Evolutionary conservation across 257 asterid genomes (phyloP).

Genomic region (Gardenia jasminoides): DNA sequence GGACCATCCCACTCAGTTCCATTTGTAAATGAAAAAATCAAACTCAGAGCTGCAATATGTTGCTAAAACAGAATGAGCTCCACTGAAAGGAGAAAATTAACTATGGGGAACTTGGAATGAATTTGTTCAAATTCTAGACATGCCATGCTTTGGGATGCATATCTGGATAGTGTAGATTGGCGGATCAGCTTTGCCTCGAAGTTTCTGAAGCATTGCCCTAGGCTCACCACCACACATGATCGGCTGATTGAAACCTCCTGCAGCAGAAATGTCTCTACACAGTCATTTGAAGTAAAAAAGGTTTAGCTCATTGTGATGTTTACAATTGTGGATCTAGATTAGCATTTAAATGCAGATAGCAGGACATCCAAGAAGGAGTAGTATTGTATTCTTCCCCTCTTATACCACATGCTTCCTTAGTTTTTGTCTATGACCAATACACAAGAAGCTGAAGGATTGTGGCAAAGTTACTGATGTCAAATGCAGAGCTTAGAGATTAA

Average conservation of each 20-base stretch:
- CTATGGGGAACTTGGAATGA: not conserved
- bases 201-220: constrained; percentile 69
- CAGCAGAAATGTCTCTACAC: not conserved
- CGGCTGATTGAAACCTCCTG: constrained; percentile 95
- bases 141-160: constrained; percentile 84
- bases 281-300: not conserved
- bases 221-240: constrained; percentile 97
- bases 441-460: not conserved
- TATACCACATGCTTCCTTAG: not conserved
- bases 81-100: not conserved
- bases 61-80: not conserved
- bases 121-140: not conserved
- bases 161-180: constrained; percentile 82
- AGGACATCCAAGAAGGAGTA: not conserved
- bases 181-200: constrained; percentile 77
- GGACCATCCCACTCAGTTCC: constrained; percentile 92
- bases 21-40: constrained; percentile 87
- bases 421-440: not conserved
- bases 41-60: constrained; percentile 61
- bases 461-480: not conserved
- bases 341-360: not conserved
- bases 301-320: not conserved
- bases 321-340: not conserved
- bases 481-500: not conserved
- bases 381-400: not conserved